Evolutionary conservation across 2,329 filamentous ascomycete genomes (phyloP).

Genomic region (Sclerotiophoma versabilis): DNA sequence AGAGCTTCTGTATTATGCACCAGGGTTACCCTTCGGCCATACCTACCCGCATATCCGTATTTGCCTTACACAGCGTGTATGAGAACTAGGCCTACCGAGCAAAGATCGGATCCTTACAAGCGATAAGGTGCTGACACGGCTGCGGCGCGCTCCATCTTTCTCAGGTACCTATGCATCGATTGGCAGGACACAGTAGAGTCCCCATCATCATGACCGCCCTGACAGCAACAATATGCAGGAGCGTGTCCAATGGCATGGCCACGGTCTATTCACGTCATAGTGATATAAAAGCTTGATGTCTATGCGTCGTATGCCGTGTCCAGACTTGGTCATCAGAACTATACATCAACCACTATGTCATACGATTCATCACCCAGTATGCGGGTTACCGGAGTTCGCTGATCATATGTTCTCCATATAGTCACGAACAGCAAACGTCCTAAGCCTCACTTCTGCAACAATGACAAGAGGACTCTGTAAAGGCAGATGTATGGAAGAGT

Average conservation of each 20-base stretch:
- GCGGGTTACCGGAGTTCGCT: background rate
- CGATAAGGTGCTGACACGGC: slow-evolving; percentile 9
- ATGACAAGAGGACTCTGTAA: background rate
- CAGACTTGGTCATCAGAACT: background rate
- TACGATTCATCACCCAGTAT: background rate
- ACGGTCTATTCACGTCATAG: too few species aligned
- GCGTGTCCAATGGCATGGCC: background rate
- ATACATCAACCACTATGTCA: background rate
- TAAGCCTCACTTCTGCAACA: background rate
- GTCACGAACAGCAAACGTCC: background rate
- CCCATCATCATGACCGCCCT: background rate
- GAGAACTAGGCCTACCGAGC: background rate
- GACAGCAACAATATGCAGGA: background rate
- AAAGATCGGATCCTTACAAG: slow-evolving; percentile 3
- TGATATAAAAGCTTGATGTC: background rate
- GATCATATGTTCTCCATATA: background rate
- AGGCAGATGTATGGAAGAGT: background rate
- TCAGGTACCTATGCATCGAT: background rate
- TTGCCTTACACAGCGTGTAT: slow-evolving; percentile 8
- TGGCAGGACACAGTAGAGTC: background rate
- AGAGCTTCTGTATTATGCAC: slow-evolving; percentile 2
- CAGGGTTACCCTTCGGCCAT: slow-evolving; percentile 3
- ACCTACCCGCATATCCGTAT: slow-evolving; percentile 10
- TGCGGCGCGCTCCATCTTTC: background rate
- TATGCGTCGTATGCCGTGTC: background rate